Base-by-base conservation (phyloP, 2,329 filamentous ascomycete genomes). In the Fusarium brevicatenulatum region DNA sequence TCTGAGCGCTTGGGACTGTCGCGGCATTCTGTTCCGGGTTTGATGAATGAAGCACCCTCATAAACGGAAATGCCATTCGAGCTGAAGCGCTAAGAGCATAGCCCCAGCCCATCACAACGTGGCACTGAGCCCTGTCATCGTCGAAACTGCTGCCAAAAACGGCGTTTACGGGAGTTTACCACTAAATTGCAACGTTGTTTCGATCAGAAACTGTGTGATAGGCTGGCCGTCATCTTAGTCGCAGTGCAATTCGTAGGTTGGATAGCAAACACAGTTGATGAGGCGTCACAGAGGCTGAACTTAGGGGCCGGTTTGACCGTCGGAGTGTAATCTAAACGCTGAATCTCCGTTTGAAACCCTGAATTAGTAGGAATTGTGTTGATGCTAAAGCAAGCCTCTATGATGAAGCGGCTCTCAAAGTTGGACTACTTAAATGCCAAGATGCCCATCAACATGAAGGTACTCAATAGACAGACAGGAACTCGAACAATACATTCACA, bases 211-310 rank as follows among this genome's bases (percentile, higher is more conserved):
- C 8, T 28, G 21, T 18, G 25, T 25, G 36, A 42, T 52, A 59
- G 54, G 36, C 11, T 50, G 36, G 44, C 18, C 25, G 16, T 42
- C 67, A 28, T 25, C 13, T 43, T 59, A 18, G 32, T 23, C 18
- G n/a, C 46, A 25, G n/a, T 34, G n/a, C 16, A 52, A 5, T 32
- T 37, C 28, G 28, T 21, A 49, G 16, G 16, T 32, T 32, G 40
- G 19, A 21, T 69, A 37, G 40, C 21, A 42, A 40, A n/a, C n/a
- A 23, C n/a, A 36, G 42, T 44, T 23, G 30, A 56, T 16, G 54
- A 60, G 57, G 55, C 71, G 63, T 43, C 57, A 25, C 36, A 37
- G 37, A 42, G 62, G 68, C 64, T 72, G 63, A 68, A 71, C 58
- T 58, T 47, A 55, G 15, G 34, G 56, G 30, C 68, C 73, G 65